These are phyloP conservation scores for Leucoagaricus sp. DNA, from an alignment of 1,284 basidiomycete genomes.

Conservation along the genomic window DNA sequence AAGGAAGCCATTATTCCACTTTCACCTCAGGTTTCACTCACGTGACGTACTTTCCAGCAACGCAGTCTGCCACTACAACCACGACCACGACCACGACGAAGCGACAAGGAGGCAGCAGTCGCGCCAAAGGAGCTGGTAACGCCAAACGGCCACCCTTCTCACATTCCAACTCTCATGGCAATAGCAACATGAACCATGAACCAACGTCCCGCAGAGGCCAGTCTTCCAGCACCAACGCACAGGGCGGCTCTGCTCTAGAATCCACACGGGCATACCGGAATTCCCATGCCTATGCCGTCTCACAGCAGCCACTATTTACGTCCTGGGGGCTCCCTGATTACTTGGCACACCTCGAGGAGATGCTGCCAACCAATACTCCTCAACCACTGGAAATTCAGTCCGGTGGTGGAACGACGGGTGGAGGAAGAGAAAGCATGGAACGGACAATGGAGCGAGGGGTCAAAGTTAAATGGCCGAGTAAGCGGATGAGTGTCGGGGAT, in stretches of 20 bases:
- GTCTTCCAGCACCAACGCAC: slow-evolving; percentile 30
- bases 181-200: slow-evolving; percentile 40
- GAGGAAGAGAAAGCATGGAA: slow-evolving; percentile 48
- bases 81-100: slow-evolving; percentile 27
- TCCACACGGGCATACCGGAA: slow-evolving; percentile 64
- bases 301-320: slow-evolving; percentile 73
- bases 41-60: slow-evolving; percentile 21
- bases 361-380: slow-evolving; percentile 79
- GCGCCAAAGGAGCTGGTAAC: slow-evolving; percentile 46
- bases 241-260: slow-evolving; percentile 24
- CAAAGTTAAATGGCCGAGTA: slow-evolving; percentile 92
- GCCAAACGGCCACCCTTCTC: slow-evolving; percentile 49
- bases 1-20: slow-evolving; percentile 26
- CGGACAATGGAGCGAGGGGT: slow-evolving; percentile 82
- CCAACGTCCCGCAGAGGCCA: slow-evolving; percentile 47
- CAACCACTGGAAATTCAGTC: slow-evolving; percentile 74
- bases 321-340: slow-evolving; percentile 96
- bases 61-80: slow-evolving; percentile 6
- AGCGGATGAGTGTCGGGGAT: slow-evolving; percentile 92
- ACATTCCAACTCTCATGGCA: slow-evolving; percentile 41
- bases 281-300: slow-evolving; percentile 74
- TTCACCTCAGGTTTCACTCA: slow-evolving; percentile 28
- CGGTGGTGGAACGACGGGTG: slow-evolving; percentile 28
- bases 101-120: slow-evolving; percentile 47
- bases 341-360: slow-evolving; percentile 82